These are phyloP conservation scores for Dioscorea alata DNA, from an alignment of 106 monocot species.

Conservation along the genomic window DNA sequence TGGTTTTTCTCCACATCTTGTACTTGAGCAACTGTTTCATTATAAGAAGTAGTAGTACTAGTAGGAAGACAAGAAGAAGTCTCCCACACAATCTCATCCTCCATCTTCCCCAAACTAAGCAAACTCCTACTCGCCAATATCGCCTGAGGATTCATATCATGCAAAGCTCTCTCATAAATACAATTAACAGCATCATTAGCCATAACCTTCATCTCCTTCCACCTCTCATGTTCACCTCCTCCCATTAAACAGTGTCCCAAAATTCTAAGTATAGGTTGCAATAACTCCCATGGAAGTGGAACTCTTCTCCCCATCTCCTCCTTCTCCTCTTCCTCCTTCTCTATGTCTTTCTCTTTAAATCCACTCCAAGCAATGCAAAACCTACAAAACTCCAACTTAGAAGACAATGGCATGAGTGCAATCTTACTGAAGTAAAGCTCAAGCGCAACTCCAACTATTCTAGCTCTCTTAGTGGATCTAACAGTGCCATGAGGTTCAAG, in stretches of 20 bases:
- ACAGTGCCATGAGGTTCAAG: slow-evolving; percentile 57
- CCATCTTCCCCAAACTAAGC: slow-evolving; percentile 28
- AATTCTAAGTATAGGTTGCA: slow-evolving; percentile 53
- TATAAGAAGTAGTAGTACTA: not conserved
- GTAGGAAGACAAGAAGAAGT: not conserved
- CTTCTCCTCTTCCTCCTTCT: not conserved
- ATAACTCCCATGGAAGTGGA: slow-evolving; percentile 75
- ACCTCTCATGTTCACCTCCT: not conserved
- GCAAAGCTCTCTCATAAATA: slow-evolving; percentile 43
- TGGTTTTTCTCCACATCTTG: not conserved
- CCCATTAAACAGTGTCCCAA: slow-evolving; percentile 63
- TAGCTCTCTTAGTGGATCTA: slow-evolving; percentile 45
- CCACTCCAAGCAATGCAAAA: slow-evolving; percentile 53
- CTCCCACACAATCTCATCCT: slow-evolving; percentile 25
- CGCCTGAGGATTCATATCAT: slow-evolving; percentile 37
- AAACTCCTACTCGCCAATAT: slow-evolving; percentile 59
- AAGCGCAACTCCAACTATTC: slow-evolving; percentile 52
- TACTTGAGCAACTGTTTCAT: not conserved
- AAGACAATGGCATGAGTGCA: slow-evolving; percentile 34
- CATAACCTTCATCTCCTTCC: slow-evolving; percentile 29
- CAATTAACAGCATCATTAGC: slow-evolving; percentile 28
- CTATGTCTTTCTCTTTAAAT: not conserved
- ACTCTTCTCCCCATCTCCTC: slow-evolving; percentile 32
- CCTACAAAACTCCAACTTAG: slow-evolving; percentile 61
- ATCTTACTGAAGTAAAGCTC: slow-evolving; percentile 66